Evolutionary conservation across 306 rosid genomes (phyloP).

Genomic region (Citrullus mucosospermus): DNA sequence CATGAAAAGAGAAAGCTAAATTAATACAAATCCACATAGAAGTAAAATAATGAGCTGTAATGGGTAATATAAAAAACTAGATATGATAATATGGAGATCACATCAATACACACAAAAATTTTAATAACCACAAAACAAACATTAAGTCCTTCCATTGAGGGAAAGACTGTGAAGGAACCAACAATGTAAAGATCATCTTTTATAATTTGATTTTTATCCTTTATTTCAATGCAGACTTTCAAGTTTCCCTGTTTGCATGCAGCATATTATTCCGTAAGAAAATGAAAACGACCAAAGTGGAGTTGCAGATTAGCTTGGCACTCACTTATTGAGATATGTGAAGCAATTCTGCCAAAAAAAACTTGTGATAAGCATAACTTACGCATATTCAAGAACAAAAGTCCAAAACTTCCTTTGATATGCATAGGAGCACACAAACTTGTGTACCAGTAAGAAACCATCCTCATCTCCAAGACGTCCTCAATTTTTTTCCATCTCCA

Average conservation of each 20-base stretch:
- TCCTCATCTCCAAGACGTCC: neutral
- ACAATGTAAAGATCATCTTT: neutral
- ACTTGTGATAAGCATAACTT: neutral
- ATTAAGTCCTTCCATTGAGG: neutral
- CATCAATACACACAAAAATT: neutral
- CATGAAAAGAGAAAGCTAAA: neutral
- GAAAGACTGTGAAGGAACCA: neutral
- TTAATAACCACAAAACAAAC: neutral
- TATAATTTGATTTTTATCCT: neutral
- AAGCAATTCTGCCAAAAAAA: neutral
- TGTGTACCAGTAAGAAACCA: neutral
- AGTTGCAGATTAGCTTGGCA: neutral
- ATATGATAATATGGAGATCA: neutral
- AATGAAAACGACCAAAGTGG: neutral
- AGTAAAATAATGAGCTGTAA: neutral
- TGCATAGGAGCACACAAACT: neutral
- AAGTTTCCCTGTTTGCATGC: neutral
- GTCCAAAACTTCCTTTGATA: neutral
- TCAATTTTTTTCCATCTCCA: neutral
- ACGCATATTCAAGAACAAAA: neutral
- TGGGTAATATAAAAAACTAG: neutral
- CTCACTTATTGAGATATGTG: neutral
- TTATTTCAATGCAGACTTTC: neutral
- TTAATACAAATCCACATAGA: neutral
- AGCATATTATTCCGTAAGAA: neutral